Percentiles rank a stretch among this genome's conserved stretches.
Evolutionary conservation across 805 yeast genomes (phyloP).

Genomic region (Tetrapisispora namnaoensis): DNA sequence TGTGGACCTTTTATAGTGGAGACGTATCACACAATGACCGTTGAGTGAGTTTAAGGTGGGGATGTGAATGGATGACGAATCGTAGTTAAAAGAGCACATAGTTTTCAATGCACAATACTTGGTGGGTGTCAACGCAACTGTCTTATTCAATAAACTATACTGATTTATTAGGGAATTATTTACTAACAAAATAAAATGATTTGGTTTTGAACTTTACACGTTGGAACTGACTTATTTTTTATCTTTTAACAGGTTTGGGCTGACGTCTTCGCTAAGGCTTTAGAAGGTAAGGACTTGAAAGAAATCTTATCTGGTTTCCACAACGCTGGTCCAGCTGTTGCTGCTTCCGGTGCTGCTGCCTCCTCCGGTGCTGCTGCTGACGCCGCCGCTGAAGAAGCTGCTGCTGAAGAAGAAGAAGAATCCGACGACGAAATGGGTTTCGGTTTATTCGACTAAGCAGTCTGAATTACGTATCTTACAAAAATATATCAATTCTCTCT

Average conservation of each 20-base stretch:
- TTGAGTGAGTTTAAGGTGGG: too few relatives aligned
- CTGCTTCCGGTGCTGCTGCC: slow-evolving; percentile 35
- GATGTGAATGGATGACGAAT: too few relatives aligned
- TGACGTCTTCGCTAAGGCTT: slow-evolving; percentile 71
- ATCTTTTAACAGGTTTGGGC: slow-evolving; percentile 48
- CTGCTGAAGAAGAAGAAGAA: slow-evolving; percentile 52
- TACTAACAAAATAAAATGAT: background rate
- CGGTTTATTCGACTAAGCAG: slow-evolving; percentile 78
- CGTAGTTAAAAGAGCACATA: too few relatives aligned
- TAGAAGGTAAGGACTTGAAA: slow-evolving; percentile 72
- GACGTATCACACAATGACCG: too few relatives aligned
- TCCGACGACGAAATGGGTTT: slow-evolving; percentile 86
- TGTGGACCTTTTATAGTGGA: too few relatives aligned
- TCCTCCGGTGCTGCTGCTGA: slow-evolving; percentile 39
- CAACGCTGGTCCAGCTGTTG: slow-evolving; percentile 36
- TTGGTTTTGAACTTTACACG: too few relatives aligned
- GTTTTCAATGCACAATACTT: too few relatives aligned
- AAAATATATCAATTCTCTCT: background rate
- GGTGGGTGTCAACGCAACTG: background rate
- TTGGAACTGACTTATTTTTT: background rate
- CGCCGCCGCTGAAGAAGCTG: slow-evolving; percentile 50
- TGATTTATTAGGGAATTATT: background rate
- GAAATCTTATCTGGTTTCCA: slow-evolving; percentile 55
- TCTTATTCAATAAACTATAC: too few relatives aligned
- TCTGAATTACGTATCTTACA: background rate